Base-by-base conservation (phyloP, 768 basidiomycete species). In the Cystobasidium onofrii region DNA sequence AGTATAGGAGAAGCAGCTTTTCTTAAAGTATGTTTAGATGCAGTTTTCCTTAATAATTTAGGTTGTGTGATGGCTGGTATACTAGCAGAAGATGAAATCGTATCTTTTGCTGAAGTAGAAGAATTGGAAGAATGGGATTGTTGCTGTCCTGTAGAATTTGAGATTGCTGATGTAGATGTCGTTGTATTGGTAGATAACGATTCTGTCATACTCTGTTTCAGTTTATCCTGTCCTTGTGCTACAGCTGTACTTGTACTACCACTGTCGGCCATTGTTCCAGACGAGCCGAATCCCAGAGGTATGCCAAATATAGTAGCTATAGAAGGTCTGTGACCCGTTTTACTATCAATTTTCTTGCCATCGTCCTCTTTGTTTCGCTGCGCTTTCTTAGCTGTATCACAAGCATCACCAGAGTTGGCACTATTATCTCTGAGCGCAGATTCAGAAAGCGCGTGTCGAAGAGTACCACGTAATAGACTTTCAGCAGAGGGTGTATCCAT, bases 1-100 rank as follows among this genome's bases (percentile, higher is more conserved):
- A 67, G 43, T 7, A 67, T 50, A 50, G 65, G 65, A 44, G 65
- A 67, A 33, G 55, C 69, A 36, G 69, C 69, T 55, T 55, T 55
- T 34, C 69, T 23, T 17, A 71, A 55, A 9, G 54, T 67, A 44
- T 71, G 50, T 44, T 57, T 52, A 9, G 69, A 71, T 29, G 52
- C 55, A 7, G 69, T 44, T 60, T 71, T 71, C 10, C 69, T 23
- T 20, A 71, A 44, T 10, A 71, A 36, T 44, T 60, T 71, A 44
- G 69, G 69, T 13, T 15, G 25, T 27, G 69, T 4, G 3, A 9
- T 10, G 15, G 69, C 23, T 17, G 54, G 10, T 9, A 29, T 12
- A 36, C 54, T 36, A 4, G 46, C 9, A 12, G n/a, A 3, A 50
- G 46, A 50, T 17, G 46, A 50, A 20, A 20, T 50, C 20, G 46